These are phyloP conservation scores for Solanum lycopersicoides DNA, from an alignment of 257 asterid species.

Conservation along the genomic window DNA sequence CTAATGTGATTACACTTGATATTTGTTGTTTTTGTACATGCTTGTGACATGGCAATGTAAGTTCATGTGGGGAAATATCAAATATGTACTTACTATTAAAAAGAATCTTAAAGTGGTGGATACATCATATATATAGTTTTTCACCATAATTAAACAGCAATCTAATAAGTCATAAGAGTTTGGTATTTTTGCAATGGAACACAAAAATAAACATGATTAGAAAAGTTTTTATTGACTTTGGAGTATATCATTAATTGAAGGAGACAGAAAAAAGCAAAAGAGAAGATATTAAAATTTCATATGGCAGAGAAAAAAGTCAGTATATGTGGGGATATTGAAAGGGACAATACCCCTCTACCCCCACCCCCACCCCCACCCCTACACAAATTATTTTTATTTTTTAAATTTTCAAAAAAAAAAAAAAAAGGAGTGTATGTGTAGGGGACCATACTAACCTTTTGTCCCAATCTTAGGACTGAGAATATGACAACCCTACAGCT, in stretches of 20 bases:
- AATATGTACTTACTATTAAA: neutral
- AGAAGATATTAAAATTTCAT: neutral
- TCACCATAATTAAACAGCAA: neutral
- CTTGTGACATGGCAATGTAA: neutral
- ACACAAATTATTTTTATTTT: neutral
- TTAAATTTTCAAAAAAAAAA: neutral
- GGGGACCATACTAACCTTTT: conserved; percentile 18
- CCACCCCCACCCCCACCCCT: neutral
- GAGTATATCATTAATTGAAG: neutral
- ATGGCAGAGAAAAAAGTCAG: conserved; percentile 1
- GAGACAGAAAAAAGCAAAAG: neutral
- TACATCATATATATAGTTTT: neutral
- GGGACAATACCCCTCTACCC: neutral
- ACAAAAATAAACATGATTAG: neutral
- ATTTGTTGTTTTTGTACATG: neutral
- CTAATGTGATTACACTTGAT: neutral
- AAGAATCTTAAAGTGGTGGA: neutral
- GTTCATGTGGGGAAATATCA: neutral
- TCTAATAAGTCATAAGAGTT: neutral
- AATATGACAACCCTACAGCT: conserved; percentile 14
- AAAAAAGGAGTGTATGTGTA: neutral
- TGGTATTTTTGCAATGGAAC: neutral
- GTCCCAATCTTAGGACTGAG: conserved; percentile 7
- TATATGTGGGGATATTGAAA: conserved; percentile 8
- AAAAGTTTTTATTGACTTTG: neutral